A percentile compares a stretch with the other conserved stretches of the same genome.
These are phyloP conservation scores for Hyaloscypha variabilis DNA, from an alignment of 495 filamentous ascomycete genomes.

Conservation along the genomic window DNA sequence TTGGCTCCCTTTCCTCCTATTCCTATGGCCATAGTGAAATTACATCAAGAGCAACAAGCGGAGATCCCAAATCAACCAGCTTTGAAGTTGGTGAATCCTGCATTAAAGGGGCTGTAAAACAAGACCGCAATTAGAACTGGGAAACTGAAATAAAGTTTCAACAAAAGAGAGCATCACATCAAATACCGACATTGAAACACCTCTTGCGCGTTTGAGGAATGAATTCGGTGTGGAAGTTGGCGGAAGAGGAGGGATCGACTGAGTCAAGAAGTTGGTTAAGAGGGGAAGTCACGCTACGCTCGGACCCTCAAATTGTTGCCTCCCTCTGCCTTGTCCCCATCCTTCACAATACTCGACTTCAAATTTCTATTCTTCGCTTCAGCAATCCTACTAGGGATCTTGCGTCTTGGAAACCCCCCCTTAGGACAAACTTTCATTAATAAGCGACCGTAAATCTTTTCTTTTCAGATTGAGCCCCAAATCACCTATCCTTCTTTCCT, in stretches of 20 bases:
- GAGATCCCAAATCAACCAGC: neutral
- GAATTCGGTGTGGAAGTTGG: neutral
- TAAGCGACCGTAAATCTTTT: neutral
- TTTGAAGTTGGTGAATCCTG: neutral
- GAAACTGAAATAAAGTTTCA: neutral
- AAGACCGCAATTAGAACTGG: neutral
- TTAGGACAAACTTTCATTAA: neutral
- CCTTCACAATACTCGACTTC: neutral
- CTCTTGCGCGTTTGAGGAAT: neutral
- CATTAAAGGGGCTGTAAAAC: neutral
- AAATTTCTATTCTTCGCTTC: neutral
- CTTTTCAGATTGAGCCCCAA: neutral
- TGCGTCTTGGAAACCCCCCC: neutral
- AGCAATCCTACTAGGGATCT: neutral
- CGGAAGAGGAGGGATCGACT: neutral
- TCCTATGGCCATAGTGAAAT: conserved; percentile 16
- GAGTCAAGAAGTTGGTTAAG: neutral
- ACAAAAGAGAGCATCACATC: neutral
- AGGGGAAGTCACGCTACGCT: conserved; percentile 13
- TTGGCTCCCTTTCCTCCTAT: conserved; percentile 6
- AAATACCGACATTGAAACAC: neutral
- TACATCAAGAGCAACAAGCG: neutral
- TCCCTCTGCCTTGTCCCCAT: neutral
- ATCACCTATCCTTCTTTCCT: neutral
- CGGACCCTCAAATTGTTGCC: neutral